These are phyloP conservation scores for Gyromitra esculenta DNA, from an alignment of 2,329 filamentous ascomycete species.

Conservation along the genomic window DNA sequence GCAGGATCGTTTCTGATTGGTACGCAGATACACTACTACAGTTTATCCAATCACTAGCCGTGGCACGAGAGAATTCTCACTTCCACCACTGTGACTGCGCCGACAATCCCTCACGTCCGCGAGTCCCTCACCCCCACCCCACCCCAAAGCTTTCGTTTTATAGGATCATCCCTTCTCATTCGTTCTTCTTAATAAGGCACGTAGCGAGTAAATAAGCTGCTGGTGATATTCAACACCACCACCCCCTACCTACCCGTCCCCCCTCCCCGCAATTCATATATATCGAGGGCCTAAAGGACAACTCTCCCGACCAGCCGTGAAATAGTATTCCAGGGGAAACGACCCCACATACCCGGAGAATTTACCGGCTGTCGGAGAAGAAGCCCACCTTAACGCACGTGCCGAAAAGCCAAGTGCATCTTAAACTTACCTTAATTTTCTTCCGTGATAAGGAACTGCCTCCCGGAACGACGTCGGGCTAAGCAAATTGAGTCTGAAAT, in stretches of 20 bases:
- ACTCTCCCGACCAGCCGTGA: slow-evolving; percentile 49
- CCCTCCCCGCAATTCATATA: slow-evolving; percentile 49
- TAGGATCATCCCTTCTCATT: slow-evolving; percentile 43
- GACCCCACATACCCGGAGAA: slow-evolving; percentile 51
- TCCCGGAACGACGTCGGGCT: slow-evolving; percentile 29
- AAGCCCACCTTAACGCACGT: slow-evolving; percentile 35
- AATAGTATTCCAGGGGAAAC: slow-evolving; percentile 43
- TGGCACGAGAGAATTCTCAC: slow-evolving; percentile 36
- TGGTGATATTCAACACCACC: slow-evolving; percentile 26
- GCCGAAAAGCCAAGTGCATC: slow-evolving; percentile 41
- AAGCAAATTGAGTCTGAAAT: slow-evolving; percentile 29
- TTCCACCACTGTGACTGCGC: slow-evolving; percentile 21
- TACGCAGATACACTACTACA: slow-evolving; percentile 17
- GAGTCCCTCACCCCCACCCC: slow-evolving; percentile 27
- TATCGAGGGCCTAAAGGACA: slow-evolving; percentile 43
- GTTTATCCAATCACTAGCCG: slow-evolving; percentile 32
- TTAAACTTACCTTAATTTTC: slow-evolving; percentile 43
- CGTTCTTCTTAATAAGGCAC: slow-evolving; percentile 29
- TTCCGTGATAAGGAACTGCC: slow-evolving; percentile 45
- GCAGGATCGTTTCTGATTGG: slow-evolving; percentile 31
- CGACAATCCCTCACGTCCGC: slow-evolving; percentile 8
- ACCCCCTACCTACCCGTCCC: slow-evolving; percentile 24
- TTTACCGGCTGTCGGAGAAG: slow-evolving; percentile 51
- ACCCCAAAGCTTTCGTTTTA: slow-evolving; percentile 37
- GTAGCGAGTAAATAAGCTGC: slow-evolving; percentile 48